A percentile compares a stretch with the other conserved stretches of the same genome.
Evolutionary conservation across 1,284 basidiomycete species (phyloP).

Genomic region (Inonotus hispidus): DNA sequence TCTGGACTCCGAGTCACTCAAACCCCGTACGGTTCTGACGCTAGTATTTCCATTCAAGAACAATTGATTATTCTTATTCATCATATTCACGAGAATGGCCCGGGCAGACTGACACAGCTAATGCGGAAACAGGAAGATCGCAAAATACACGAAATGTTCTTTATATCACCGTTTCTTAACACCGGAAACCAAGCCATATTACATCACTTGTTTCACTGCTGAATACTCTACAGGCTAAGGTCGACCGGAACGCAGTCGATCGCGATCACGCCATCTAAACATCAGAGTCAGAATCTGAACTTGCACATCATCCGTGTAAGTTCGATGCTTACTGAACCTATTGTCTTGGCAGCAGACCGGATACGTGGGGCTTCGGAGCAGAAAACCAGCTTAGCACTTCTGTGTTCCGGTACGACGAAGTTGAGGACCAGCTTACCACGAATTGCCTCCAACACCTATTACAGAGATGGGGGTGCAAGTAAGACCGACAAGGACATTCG

Average conservation of each 20-base stretch:
- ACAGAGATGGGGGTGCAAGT: slow-evolving; percentile 13
- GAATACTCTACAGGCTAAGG: slow-evolving; percentile 19
- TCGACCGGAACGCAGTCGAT: slow-evolving; percentile 30
- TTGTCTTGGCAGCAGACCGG: slow-evolving; percentile 29
- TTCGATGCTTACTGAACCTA: slow-evolving; percentile 7
- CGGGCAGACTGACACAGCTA: too few species aligned
- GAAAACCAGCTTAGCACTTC: background rate
- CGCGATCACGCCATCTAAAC: slow-evolving; percentile 27
- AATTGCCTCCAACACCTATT: background rate
- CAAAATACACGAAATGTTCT: too few species aligned
- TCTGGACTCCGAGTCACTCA: too few species aligned
- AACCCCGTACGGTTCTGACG: too few species aligned
- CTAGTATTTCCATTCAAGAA: too few species aligned
- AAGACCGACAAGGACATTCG: slow-evolving; percentile 6
- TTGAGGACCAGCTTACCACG: background rate
- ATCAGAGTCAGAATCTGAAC: background rate
- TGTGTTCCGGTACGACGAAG: background rate
- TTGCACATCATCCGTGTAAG: background rate
- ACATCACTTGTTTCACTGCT: too few species aligned
- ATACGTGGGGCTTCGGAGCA: slow-evolving; percentile 19
- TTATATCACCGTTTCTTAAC: too few species aligned
- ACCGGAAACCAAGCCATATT: too few species aligned
- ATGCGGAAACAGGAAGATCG: too few species aligned
- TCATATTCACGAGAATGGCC: too few species aligned
- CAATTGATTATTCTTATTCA: too few species aligned